A percentile compares a stretch with the other conserved stretches of the same genome.
Evolutionary conservation across 495 filamentous ascomycete species (phyloP).

Genomic region (Aspergillus nanangensis): DNA sequence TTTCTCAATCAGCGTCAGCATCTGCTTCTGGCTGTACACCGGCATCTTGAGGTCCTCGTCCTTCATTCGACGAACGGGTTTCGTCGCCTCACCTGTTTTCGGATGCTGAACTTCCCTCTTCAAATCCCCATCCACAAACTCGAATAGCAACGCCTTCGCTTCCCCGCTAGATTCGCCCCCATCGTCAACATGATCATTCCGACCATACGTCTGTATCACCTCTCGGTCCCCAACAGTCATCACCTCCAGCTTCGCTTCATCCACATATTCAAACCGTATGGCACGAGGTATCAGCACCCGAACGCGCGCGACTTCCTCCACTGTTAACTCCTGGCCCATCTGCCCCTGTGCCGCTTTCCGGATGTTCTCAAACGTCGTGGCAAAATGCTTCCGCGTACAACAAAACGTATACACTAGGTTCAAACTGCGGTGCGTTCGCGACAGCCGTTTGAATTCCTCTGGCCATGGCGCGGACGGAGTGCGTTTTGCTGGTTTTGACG

Average conservation of each 20-base stretch:
- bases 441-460: constrained; percentile 62
- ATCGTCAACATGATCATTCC: constrained; percentile 24
- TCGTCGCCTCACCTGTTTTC: constrained; percentile 67
- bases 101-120: constrained; percentile 69
- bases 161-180: constrained; percentile 28
- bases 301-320: constrained; percentile 80
- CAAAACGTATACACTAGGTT: constrained; percentile 95
- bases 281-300: constrained; percentile 70
- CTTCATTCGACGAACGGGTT: constrained; percentile 56
- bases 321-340: constrained; percentile 57
- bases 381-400: constrained; percentile 84
- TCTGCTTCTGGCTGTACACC: constrained; percentile 86
- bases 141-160: constrained; percentile 75
- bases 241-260: constrained; percentile 73
- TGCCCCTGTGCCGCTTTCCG: constrained; percentile 80
- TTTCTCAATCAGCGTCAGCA: constrained; percentile 87
- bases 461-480: constrained; percentile 62
- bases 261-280: constrained; percentile 81
- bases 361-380: constrained; percentile 87
- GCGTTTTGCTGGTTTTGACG: constrained; percentile 13
- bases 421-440: constrained; percentile 75
- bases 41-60: constrained; percentile 90
- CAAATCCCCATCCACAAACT: constrained; percentile 88
- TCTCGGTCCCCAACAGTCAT: constrained; percentile 62
- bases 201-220: constrained; percentile 10